Conservation (phyloP, 345 rosid genomes). For the Euphorbia tirucalli region DNA sequence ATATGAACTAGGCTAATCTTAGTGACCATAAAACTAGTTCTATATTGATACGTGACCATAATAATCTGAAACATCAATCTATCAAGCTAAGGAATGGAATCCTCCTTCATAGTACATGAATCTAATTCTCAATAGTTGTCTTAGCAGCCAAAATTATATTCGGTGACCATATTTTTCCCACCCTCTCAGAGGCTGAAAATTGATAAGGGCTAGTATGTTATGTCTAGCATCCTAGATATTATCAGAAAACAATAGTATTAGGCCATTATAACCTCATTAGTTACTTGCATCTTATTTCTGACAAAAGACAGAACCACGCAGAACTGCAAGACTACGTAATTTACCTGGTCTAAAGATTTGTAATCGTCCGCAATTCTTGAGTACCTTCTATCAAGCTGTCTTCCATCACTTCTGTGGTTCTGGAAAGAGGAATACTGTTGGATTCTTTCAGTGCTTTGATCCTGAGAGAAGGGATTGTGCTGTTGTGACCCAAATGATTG, state of each 20-base stretch:
- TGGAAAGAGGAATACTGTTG: slow-evolving; percentile 32
- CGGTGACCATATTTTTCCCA: neutral
- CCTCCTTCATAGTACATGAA: neutral
- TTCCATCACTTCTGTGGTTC: slow-evolving; percentile 31
- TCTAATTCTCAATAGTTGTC: neutral
- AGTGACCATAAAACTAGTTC: neutral
- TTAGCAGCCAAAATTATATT: neutral
- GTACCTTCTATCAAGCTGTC: slow-evolving; percentile 63
- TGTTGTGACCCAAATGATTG: slow-evolving; percentile 37
- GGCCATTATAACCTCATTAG: neutral
- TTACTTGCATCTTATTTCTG: neutral
- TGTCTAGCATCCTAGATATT: neutral
- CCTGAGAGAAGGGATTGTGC: slow-evolving; percentile 28
- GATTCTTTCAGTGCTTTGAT: neutral
- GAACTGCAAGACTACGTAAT: neutral
- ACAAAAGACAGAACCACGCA: neutral
- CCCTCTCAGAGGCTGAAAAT: neutral
- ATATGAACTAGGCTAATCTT: neutral
- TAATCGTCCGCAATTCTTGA: slow-evolving; percentile 76
- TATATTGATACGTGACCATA: neutral
- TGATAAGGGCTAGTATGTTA: neutral
- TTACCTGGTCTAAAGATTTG: slow-evolving; percentile 78
- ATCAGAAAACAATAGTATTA: neutral
- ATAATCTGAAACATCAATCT: neutral
- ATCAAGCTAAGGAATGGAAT: neutral